Base-by-base conservation (phyloP, 208 protist species). In the Porcisia hertigi region DNA sequence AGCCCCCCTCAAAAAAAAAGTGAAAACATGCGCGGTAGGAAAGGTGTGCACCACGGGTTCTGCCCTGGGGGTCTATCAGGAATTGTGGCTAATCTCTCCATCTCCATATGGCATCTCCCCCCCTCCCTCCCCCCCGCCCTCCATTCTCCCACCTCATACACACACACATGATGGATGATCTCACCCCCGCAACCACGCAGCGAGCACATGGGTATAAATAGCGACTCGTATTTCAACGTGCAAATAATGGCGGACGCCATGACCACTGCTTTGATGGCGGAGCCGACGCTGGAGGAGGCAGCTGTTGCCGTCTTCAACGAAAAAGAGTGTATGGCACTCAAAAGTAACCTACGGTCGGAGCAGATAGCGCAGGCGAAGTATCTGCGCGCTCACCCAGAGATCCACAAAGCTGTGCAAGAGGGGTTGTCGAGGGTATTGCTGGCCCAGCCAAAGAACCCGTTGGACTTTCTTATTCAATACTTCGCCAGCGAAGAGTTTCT, bases 311-410 rank as follows among this genome's bases (percentile, higher is more conserved):
- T 97, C 73, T 88, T 97, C 72, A 86, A 75, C 36, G 74, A 75
- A 5, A 86, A 95, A 66, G 90, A 97, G 82, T 76, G 86, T 63
- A 30, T 81, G 9, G 82, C 70, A 30, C 65, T 97, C 4, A 79
- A 88, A 39, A 65, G 76, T 20, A 92, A 94, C 52, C 63, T 95
- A 43, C 88, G 86, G 12, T 79, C 86, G 30, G 86, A 88, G 74
- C 88, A 94, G 72, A 87, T 97, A 39, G 80, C 64, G 9, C 90
- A 97, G 71, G 90, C 90, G 2, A 91, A 90, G 80, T 97, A 97
- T 72, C 83, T 97, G 12, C 91, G 91, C 30, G 76, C 54, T 1
- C 93, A 97, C 73, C 87, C 91, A 9, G 91, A 97, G 77, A 89
- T 97, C 64, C 83, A 88, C 75, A 62, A 76, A 25, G 75, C 86